Conservation (phyloP, 164 flowering plant genomes). For the Stephania cephalantha region DNA sequence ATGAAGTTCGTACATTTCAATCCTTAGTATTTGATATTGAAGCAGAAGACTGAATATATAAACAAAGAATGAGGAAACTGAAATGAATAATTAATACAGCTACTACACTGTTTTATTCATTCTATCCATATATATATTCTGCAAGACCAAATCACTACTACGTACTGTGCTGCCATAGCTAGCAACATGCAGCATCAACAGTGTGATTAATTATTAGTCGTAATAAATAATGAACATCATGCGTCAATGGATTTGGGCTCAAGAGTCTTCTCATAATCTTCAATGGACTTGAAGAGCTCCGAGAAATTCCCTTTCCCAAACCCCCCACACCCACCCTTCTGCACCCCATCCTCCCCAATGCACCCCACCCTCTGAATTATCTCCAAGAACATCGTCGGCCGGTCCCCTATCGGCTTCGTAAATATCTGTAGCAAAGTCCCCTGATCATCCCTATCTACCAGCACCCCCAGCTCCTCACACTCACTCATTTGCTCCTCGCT, state of each 20-base stretch:
- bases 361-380: conserved; percentile 85
- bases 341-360: conserved; percentile 61
- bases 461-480: conserved; percentile 78
- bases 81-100: too few relatives aligned
- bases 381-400: conserved; percentile 85
- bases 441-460: conserved; percentile 83
- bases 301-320: conserved; percentile 91
- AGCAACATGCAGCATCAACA: too few relatives aligned
- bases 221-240: too few relatives aligned
- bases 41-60: too few relatives aligned
- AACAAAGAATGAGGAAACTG: too few relatives aligned
- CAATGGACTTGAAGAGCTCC: conserved; percentile 82
- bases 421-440: conserved; percentile 80
- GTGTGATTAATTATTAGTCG: too few relatives aligned
- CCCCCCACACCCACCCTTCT: conserved; percentile 86
- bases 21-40: too few relatives aligned
- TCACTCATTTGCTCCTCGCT: conserved; percentile 69
- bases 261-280: conserved; percentile 82
- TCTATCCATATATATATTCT: too few relatives aligned
- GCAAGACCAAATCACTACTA: too few relatives aligned
- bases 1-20: too few relatives aligned
- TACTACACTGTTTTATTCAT: too few relatives aligned
- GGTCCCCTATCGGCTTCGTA: conserved; percentile 89
- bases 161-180: too few relatives aligned
- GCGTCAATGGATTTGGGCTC: conserved; percentile 29